phyloP scores from a whole-genome alignment of 495 filamentous ascomycete genomes.

The Penicillium steckii region DNA sequence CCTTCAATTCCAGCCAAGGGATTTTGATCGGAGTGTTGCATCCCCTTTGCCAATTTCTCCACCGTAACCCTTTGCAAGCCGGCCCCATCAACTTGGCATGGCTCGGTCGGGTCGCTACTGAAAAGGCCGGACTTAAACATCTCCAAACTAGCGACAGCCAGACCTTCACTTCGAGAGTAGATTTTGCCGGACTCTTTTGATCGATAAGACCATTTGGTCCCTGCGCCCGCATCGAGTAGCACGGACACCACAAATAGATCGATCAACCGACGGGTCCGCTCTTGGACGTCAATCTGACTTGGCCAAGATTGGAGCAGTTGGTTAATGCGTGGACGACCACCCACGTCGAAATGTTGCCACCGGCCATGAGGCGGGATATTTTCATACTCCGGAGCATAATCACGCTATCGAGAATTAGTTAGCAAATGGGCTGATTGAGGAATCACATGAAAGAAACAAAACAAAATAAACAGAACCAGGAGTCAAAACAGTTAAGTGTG shows the following conservation, averaged over 20 bases:
- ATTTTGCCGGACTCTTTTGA: slow-evolving; percentile 83
- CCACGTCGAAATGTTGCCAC: slow-evolving; percentile 72
- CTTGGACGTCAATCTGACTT: slow-evolving; percentile 56
- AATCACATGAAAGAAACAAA: neutral
- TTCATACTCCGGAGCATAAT: slow-evolving; percentile 82
- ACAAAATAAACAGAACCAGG: neutral
- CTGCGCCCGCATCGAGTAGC: slow-evolving; percentile 66
- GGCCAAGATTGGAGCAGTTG: slow-evolving; percentile 67
- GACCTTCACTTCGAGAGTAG: slow-evolving; percentile 84
- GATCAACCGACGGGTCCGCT: slow-evolving; percentile 62
- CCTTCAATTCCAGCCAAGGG: slow-evolving; percentile 87
- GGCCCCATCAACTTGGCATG: slow-evolving; percentile 83
- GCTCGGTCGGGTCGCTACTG: slow-evolving; percentile 76
- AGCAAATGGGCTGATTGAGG: slow-evolving; percentile 6
- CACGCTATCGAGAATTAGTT: slow-evolving; percentile 57
- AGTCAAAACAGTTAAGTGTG: too few relatives aligned
- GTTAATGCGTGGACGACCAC: slow-evolving; percentile 64
- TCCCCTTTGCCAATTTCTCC: slow-evolving; percentile 69
- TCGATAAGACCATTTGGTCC: slow-evolving; percentile 75
- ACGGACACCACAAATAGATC: slow-evolving; percentile 70
- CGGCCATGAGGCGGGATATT: slow-evolving; percentile 73
- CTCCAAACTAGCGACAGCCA: slow-evolving; percentile 91
- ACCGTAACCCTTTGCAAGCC: slow-evolving; percentile 75
- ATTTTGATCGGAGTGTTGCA: slow-evolving; percentile 81
- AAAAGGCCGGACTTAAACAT: slow-evolving; percentile 98